Evolutionary conservation across 306 rosid genomes (phyloP).

Genomic region (Elaeagnus macrophylla): DNA sequence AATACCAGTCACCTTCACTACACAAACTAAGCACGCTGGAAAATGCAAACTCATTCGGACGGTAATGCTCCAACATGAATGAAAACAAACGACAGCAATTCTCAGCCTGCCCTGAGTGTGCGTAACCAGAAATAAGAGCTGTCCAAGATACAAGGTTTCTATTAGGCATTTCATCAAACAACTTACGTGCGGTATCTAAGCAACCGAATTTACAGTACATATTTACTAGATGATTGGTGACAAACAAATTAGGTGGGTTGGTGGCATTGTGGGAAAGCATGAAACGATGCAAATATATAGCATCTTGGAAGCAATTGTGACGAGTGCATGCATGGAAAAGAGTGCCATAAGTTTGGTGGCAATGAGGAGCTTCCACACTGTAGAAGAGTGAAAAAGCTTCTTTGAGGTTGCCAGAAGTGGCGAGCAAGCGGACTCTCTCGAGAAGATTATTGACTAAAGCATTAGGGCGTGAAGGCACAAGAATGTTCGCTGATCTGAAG

Average conservation of each 20-base stretch:
- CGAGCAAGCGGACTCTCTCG: slow-evolving; percentile 25
- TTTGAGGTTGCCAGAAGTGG: slow-evolving; percentile 37
- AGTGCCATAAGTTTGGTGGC: slow-evolving; percentile 51
- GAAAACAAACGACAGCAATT: slow-evolving; percentile 51
- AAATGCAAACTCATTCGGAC: slow-evolving; percentile 73
- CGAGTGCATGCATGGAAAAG: slow-evolving; percentile 66
- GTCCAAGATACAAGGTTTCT: slow-evolving; percentile 84
- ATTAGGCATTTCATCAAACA: slow-evolving; percentile 58
- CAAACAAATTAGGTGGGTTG: slow-evolving; percentile 34
- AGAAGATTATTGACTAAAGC: slow-evolving; percentile 20
- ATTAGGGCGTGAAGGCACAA: slow-evolving; percentile 10
- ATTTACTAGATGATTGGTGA: slow-evolving; percentile 61
- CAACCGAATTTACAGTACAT: slow-evolving; percentile 70
- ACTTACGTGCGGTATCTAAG: slow-evolving; percentile 29
- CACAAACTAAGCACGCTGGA: slow-evolving; percentile 64
- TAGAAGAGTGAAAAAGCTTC: slow-evolving; percentile 53
- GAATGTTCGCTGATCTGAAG: slow-evolving; percentile 12
- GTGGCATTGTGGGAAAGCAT: slow-evolving; percentile 36
- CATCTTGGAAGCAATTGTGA: slow-evolving; percentile 44
- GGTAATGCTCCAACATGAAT: slow-evolving; percentile 33
- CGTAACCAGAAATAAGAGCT: slow-evolving; percentile 66
- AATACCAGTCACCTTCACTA: slow-evolving; percentile 16
- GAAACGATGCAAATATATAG: slow-evolving; percentile 50
- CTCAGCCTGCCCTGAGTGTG: slow-evolving; percentile 26
- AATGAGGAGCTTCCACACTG: slow-evolving; percentile 21